Percentiles rank a stretch among this genome's conserved stretches.
Evolutionary conservation across 2,329 filamentous ascomycete genomes (phyloP).

Genomic region (Aspergillus niger): DNA sequence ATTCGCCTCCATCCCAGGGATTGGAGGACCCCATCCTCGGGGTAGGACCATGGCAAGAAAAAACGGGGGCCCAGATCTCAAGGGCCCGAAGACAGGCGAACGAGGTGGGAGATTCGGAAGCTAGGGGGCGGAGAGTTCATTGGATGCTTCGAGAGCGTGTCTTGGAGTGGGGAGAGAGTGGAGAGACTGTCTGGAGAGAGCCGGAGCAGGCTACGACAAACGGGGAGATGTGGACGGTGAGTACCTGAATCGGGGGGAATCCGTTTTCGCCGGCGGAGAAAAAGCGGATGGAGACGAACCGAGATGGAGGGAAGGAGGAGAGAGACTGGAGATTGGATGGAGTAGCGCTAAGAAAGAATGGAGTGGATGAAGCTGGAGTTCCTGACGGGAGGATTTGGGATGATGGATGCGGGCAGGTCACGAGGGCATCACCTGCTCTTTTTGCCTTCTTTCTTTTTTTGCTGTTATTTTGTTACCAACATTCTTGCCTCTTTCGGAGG

Average conservation of each 20-base stretch:
- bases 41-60: conserved; percentile 25
- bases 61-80: conserved; percentile 37
- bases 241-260: conserved; percentile 2
- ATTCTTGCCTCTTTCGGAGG: too few species aligned
- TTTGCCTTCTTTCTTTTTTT: not conserved
- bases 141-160: conserved; percentile 25
- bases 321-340: not conserved
- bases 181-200: conserved; percentile 1
- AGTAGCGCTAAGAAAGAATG: not conserved
- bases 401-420: not conserved
- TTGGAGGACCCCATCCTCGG: conserved; percentile 20
- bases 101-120: conserved; percentile 26
- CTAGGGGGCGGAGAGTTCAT: conserved; percentile 26
- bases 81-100: conserved; percentile 17
- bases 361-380: not conserved
- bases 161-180: conserved; percentile 26
- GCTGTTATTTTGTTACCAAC: not conserved
- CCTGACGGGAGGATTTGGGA: not conserved
- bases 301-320: not conserved
- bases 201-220: not conserved
- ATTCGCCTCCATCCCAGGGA: conserved; percentile 20
- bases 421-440: not conserved
- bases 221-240: not conserved
- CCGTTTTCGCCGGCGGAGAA: not conserved
- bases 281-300: not conserved